phyloP scores from a whole-genome alignment of 108 stramenopile genomes.

The Stephanodiscus minutulus region DNA sequence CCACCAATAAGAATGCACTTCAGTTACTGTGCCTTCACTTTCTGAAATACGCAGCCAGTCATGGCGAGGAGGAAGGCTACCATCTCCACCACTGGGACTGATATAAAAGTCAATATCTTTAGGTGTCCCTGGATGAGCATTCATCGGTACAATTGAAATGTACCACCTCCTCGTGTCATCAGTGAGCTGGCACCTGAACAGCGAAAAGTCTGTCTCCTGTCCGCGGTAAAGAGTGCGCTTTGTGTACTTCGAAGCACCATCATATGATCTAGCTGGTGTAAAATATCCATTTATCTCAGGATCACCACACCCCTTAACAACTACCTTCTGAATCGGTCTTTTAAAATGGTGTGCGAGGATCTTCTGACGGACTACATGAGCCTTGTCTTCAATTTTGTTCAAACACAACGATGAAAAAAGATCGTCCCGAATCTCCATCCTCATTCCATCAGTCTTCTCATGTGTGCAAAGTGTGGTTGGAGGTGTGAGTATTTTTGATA shows the following conservation, averaged over 20 bases:
- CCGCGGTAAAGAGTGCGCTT: constrained; percentile 46
- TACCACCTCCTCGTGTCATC: constrained; percentile 88
- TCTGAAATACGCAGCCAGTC: neutral
- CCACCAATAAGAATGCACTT: too few relatives aligned
- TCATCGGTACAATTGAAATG: constrained; percentile 86
- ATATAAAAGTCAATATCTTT: constrained; percentile 88
- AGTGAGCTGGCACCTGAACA: constrained; percentile 85
- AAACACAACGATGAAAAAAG: too few relatives aligned
- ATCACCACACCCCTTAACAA: constrained; percentile 75
- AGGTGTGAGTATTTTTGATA: too few relatives aligned
- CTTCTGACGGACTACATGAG: too few relatives aligned
- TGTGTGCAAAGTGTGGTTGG: too few relatives aligned
- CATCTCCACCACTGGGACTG: neutral
- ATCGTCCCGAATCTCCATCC: too few relatives aligned
- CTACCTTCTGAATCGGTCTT: constrained; percentile 51
- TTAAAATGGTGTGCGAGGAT: too few relatives aligned
- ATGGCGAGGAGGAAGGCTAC: neutral
- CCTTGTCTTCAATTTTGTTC: too few relatives aligned
- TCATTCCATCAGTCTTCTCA: too few relatives aligned
- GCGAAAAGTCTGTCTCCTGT: constrained; percentile 28
- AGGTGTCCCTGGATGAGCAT: constrained; percentile 71
- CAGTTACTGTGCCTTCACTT: neutral
- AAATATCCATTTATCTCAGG: constrained; percentile 71
- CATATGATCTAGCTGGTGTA: constrained; percentile 47
- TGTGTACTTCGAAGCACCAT: constrained; percentile 56